phyloP scores from a whole-genome alignment of 2,329 filamentous ascomycete genomes.

The Beauveria scarabaeidicola region DNA sequence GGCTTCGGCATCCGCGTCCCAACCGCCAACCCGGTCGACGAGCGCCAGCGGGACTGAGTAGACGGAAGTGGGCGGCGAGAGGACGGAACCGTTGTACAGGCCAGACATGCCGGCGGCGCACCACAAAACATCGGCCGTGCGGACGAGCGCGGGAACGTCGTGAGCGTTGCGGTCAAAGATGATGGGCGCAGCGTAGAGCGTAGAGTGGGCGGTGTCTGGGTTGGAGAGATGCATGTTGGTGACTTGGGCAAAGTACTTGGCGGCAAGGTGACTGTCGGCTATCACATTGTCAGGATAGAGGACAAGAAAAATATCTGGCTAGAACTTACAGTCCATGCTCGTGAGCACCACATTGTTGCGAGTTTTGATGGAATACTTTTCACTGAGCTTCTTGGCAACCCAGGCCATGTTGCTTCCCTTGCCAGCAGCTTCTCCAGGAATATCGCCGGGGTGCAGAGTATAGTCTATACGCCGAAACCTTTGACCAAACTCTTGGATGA shows the following conservation, averaged over 20 bases:
- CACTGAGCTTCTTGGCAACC: constrained; percentile 58
- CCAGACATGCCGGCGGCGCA: constrained; percentile 62
- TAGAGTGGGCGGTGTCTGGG: constrained; percentile 51
- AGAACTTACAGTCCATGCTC: constrained; percentile 59
- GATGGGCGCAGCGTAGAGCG: constrained; percentile 61
- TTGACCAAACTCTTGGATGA: constrained; percentile 55
- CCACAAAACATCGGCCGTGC: constrained; percentile 66
- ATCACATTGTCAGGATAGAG: constrained; percentile 14
- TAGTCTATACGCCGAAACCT: constrained; percentile 59
- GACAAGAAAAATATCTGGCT: background rate
- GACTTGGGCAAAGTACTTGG: constrained; percentile 58
- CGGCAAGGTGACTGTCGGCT: constrained; percentile 64
- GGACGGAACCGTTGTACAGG: constrained; percentile 52
- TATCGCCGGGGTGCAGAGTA: constrained; percentile 57
- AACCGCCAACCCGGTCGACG: constrained; percentile 61
- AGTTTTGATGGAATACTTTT: constrained; percentile 44
- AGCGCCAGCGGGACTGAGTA: constrained; percentile 62
- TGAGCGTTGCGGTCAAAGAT: constrained; percentile 69
- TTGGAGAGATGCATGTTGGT: constrained; percentile 53
- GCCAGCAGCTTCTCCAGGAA: constrained; percentile 60
- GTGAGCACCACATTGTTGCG: constrained; percentile 60
- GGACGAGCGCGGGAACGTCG: constrained; percentile 56
- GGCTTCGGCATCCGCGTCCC: constrained; percentile 62
- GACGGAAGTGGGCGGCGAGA: constrained; percentile 64
- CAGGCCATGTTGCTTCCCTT: constrained; percentile 69